Evolutionary conservation across 305 asterid genomes (phyloP).

Genomic region (Fraxinus angustifolia): DNA sequence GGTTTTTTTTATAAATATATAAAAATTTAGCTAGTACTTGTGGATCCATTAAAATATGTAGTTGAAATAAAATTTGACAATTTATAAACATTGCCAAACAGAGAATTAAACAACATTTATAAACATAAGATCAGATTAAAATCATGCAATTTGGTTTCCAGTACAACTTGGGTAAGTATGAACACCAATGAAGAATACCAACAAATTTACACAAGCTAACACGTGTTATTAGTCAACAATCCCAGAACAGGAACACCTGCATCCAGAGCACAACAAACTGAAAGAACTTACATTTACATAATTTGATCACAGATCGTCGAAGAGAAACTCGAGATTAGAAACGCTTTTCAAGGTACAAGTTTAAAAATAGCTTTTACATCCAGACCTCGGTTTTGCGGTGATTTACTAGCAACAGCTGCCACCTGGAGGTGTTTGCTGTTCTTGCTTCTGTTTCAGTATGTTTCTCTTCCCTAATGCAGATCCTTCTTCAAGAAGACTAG

Average conservation of each 20-base stretch:
- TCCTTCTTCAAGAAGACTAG: conserved; percentile 90
- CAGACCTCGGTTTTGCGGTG: not conserved
- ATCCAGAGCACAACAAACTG: not conserved
- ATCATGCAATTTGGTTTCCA: not conserved
- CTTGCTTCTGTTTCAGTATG: conserved; percentile 80
- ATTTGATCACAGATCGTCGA: not conserved
- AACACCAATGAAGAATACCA: not conserved
- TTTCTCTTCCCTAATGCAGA: conserved; percentile 67
- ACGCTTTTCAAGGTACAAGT: not conserved
- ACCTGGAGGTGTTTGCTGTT: conserved; percentile 41
- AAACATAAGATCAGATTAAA: not conserved
- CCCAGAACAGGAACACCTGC: not conserved
- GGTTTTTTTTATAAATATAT: too few relatives aligned
- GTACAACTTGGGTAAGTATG: not conserved
- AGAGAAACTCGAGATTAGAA: not conserved
- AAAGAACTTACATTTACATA: not conserved
- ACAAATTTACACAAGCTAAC: not conserved
- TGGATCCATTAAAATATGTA: too few relatives aligned
- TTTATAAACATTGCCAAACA: not conserved
- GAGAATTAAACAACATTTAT: not conserved
- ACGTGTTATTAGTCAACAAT: not conserved
- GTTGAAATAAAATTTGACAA: too few relatives aligned
- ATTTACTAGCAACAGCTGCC: conserved; percentile 70
- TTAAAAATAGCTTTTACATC: not conserved
- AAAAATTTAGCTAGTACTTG: too few relatives aligned